phyloP scores from a whole-genome alignment of 257 asterid species.

The Gentiana macrophylla region DNA sequence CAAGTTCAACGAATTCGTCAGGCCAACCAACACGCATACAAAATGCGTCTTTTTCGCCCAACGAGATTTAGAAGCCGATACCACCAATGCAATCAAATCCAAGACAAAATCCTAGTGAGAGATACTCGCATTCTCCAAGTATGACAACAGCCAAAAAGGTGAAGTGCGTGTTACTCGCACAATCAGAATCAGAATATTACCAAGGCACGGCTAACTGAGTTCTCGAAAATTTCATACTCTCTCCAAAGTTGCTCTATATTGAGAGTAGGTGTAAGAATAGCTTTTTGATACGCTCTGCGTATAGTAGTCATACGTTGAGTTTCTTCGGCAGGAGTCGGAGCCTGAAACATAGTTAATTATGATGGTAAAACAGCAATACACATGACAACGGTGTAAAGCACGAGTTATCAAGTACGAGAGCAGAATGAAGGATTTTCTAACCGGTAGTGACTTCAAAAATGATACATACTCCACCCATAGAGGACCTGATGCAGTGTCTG shows the following conservation, averaged over 20 bases:
- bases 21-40: background rate
- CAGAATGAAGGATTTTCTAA: conserved; percentile 23
- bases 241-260: conserved; percentile 96
- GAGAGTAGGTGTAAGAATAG: conserved; percentile 81
- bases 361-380: conserved; percentile 4
- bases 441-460: conserved; percentile 80
- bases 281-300: conserved; percentile 85
- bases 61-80: background rate
- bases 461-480: conserved; percentile 93
- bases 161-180: background rate
- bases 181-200: conserved; percentile 27
- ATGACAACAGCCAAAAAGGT: background rate
- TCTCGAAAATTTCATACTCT: conserved; percentile 95
- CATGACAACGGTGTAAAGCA: conserved; percentile 11
- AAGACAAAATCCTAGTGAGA: background rate
- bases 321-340: conserved; percentile 63
- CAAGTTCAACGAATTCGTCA: background rate
- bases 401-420: conserved; percentile 5
- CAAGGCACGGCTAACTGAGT: conserved; percentile 90
- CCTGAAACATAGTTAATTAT: conserved; percentile 39
- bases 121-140: background rate
- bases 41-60: background rate
- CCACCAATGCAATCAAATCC: background rate
- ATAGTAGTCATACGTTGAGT: conserved; percentile 77
- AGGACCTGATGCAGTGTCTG: conserved; percentile 89